Percentiles rank a stretch among this genome's conserved stretches.
Evolutionary conservation across 371 early-diverging fungal genomes (phyloP).

Genomic region (Actinomucor elegans): DNA sequence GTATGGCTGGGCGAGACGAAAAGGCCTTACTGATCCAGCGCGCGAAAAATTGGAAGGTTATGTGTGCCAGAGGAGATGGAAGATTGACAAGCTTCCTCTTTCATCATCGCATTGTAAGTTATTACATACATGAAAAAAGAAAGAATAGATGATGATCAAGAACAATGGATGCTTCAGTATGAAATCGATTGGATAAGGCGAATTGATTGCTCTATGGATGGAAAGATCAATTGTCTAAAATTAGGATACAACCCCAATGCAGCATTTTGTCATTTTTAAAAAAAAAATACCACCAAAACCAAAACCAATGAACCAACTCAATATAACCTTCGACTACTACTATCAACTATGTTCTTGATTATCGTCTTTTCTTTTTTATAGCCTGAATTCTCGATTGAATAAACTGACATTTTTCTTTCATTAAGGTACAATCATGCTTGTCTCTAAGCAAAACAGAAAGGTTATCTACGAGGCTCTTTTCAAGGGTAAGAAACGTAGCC

Average conservation of each 20-base stretch:
- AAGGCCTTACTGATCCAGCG: neutral
- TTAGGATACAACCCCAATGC: too few relatives aligned
- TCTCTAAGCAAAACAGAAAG: conserved; percentile 93
- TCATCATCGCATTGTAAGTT: conserved; percentile 39
- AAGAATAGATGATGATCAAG: neutral
- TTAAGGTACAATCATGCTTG: conserved; percentile 76
- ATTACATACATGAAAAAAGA: conserved; percentile 2
- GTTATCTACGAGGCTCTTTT: conserved; percentile 89
- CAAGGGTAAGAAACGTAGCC: conserved; percentile 57
- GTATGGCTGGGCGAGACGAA: neutral
- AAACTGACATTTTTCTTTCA: neutral
- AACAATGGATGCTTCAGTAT: too few relatives aligned
- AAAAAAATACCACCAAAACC: too few relatives aligned
- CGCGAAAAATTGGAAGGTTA: neutral
- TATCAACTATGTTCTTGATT: too few relatives aligned
- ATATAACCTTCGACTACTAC: too few relatives aligned
- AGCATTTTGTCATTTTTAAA: too few relatives aligned
- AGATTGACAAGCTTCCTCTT: conserved; percentile 29
- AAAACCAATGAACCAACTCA: too few relatives aligned
- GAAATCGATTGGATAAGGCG: too few relatives aligned
- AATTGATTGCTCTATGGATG: conserved; percentile 1
- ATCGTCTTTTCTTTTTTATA: too few relatives aligned
- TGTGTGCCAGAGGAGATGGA: conserved; percentile 6
- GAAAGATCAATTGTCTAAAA: neutral
- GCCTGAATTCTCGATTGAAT: too few relatives aligned